Evolutionary conservation across 768 basidiomycete genomes (phyloP), one percentile per base, ranked within the genome.

Genomic region (Suillus brevipes): DNA sequence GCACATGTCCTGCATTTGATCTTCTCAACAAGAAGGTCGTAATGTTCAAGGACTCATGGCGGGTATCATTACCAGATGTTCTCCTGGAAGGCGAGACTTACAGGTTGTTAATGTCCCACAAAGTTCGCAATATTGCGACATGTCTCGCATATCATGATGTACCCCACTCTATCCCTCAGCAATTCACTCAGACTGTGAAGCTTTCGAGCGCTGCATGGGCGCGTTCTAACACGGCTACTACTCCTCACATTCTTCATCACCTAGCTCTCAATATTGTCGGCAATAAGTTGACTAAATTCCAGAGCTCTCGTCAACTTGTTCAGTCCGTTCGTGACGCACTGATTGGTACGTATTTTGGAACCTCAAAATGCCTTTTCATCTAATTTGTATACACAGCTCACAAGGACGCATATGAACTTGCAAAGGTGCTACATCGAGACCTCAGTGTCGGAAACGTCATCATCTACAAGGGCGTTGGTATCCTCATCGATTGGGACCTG

Each of bases 41-140:
- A 31, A 31, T 63, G 49, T 43, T 65, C 49, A 65, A 65, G 50
- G 64, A 61, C 59, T 61, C 36, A 4, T 65, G 64, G 64, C 38
- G 18, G 6, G 38, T 65, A 16, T 16, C n/a, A 2, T 45, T 34
- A 12, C 12, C 45, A n/a, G 60, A 52, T n/a, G 43, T 65, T 3
- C 18, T 40, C 13, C 34, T 16, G n/a, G 60, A 65, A 40, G 64
- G 64, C 2, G 23, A 65, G 20, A 65, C 34, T 6, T 55, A 55
- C 10, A 61, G n/a, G 13, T 53, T 65, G 4, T 43, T 61, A 9
- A n/a, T 18, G n/a, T 28, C 47, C 9, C 14, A n/a, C 25, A 13
- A 23, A 6, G 50, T 65, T 45, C 25, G 4, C 36, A 42, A 55
- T 36, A 23, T 65, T 2, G 40, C 64, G 10, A 62, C 16, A 12